Evolutionary conservation across 129 eudicot genomes (phyloP), one percentile per base, ranked within the genome.

Genomic region (Flaveria ramosissima): DNA sequence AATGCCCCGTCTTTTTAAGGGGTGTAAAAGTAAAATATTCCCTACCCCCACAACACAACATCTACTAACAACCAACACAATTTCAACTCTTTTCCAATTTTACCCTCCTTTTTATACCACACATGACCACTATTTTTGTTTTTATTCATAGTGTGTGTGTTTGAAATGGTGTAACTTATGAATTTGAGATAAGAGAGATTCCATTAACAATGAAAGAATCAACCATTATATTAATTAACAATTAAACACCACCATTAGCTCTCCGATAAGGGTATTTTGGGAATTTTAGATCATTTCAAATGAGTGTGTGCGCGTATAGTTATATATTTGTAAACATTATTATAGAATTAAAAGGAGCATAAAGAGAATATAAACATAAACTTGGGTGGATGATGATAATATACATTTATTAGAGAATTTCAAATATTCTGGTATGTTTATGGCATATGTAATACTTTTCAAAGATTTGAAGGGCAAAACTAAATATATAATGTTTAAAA

Each of bases 11-110:
- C 89, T 83, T 89, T 88, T 80, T 70, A 77, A 78, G 78, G 73
- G 82, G 83, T 78, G 81, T 75, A 78, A 77, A 84, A 77, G 86
- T 78, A 77, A 80, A 75, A 43, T 85, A 86, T 80, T 88, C 88
- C 88, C 89, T 79, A 80, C 78, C 84, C 93, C 87, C 92, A 81
- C 92, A 87, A 85, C 43, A 68, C 68, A 87, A 87, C 90, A 85
- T 79, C 83, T 83, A 83, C 87, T 78, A 85, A 77, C 39, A 82
- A 83, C 92, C 92, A 86, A 82, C 78, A 73, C 59, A 68, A 70
- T 53, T 72, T 68, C 59, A 70, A 82, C 70, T 77, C 70, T 59
- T 84, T 77, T 59, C 60, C 75, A 84, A 80, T 77, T 85, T 81
- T 70, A 72, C 77, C 86, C 89, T 70, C 63, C 88, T 89, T 89